These are phyloP conservation scores for Jatropha podagrica DNA, from an alignment of 441 rosid genomes.

Conservation along the genomic window DNA sequence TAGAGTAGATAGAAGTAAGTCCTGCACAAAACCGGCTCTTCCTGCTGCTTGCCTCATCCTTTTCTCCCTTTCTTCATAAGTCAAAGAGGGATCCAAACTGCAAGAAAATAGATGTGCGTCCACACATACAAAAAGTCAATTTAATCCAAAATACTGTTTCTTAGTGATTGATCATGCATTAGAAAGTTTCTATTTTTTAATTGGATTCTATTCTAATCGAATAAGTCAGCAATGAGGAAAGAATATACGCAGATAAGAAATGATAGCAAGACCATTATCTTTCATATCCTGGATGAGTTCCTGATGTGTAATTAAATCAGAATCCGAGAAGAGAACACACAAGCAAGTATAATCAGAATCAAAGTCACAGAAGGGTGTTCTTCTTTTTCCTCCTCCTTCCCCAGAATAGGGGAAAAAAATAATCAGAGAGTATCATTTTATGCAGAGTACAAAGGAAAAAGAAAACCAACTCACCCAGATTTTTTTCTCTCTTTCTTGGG, in stretches of 20 bases:
- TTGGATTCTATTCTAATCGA: neutral
- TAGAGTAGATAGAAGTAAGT: constrained; percentile 48
- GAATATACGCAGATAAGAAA: neutral
- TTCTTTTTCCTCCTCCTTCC: neutral
- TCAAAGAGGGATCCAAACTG: constrained; percentile 63
- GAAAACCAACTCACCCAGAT: neutral
- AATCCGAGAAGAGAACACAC: no score
- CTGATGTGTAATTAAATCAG: no score
- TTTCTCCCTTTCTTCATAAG: constrained; percentile 53
- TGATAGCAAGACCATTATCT: neutral
- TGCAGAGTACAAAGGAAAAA: neutral
- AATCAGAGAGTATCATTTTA: neutral
- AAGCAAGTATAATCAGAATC: no score
- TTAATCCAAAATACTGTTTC: neutral
- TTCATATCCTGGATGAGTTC: neutral
- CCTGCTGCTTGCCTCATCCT: constrained; percentile 51
- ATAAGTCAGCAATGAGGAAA: neutral
- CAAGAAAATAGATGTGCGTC: neutral
- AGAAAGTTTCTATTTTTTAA: neutral
- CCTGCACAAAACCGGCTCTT: constrained; percentile 58
- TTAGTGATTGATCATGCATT: constrained; percentile 1
- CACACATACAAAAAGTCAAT: neutral
- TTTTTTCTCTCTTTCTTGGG: neutral
- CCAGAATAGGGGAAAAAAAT: neutral
- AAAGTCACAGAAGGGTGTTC: neutral